phyloP scores from a whole-genome alignment of 306 rosid genomes.

The Urtica urens region DNA sequence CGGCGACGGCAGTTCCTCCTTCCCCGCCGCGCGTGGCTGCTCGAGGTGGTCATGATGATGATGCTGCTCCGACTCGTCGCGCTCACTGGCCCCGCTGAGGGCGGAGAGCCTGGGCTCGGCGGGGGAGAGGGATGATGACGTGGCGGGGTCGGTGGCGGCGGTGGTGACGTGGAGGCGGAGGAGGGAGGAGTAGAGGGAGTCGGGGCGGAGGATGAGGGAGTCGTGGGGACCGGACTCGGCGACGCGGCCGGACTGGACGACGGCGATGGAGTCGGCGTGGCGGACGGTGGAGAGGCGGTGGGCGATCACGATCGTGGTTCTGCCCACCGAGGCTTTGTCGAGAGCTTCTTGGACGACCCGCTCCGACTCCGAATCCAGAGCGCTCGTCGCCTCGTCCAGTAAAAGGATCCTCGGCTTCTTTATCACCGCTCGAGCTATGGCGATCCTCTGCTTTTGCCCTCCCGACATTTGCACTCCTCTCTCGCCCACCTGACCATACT shows the following conservation, averaged over 20 bases:
- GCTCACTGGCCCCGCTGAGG: conserved; percentile 31
- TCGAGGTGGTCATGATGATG: too few relatives aligned
- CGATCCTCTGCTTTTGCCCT: conserved; percentile 87
- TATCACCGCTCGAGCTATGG: conserved; percentile 72
- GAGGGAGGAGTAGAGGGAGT: conserved; percentile 42
- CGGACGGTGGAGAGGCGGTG: conserved; percentile 68
- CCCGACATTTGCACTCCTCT: conserved; percentile 86
- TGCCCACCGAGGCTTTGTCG: conserved; percentile 54
- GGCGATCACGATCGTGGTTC: conserved; percentile 76
- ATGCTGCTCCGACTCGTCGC: too few relatives aligned
- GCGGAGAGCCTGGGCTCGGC: background rate
- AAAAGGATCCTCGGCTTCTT: conserved; percentile 60
- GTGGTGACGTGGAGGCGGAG: conserved; percentile 43
- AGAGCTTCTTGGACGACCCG: conserved; percentile 73
- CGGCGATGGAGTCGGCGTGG: conserved; percentile 53
- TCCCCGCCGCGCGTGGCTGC: background rate
- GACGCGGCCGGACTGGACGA: conserved; percentile 49
- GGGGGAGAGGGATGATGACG: background rate
- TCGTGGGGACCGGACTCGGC: conserved; percentile 59
- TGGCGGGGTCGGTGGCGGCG: background rate
- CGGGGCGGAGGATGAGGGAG: conserved; percentile 28
- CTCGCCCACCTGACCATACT: conserved; percentile 59
- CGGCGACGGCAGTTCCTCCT: conserved; percentile 17
- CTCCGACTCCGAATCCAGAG: conserved; percentile 74
- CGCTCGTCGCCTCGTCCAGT: conserved; percentile 87